A percentile compares a stretch with the other conserved stretches of the same genome.
Conservation (phyloP, 345 rosid genomes). For the Gossypium herbaceum region DNA sequence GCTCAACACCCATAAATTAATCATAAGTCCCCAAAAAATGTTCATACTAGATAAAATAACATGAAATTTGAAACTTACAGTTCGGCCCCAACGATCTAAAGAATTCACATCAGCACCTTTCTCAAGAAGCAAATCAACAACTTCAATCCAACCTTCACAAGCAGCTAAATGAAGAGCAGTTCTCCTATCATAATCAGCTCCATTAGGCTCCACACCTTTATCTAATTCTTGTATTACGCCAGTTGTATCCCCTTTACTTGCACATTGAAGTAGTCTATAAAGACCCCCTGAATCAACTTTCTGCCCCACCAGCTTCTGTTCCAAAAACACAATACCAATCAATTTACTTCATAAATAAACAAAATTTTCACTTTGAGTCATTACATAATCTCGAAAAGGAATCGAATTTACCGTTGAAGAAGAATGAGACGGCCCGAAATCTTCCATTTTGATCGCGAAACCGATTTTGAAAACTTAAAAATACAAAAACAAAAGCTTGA, state of each 20-base stretch:
- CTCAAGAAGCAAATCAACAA: conserved; percentile 50
- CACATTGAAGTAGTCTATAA: conserved; percentile 47
- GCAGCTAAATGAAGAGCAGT: conserved; percentile 70
- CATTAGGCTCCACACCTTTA: conserved; percentile 44
- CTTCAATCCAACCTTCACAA: conserved; percentile 50
- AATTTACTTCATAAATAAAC: neutral
- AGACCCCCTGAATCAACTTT: conserved; percentile 40
- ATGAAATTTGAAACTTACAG: conserved; percentile 36
- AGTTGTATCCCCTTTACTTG: conserved; percentile 43
- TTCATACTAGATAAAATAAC: neutral
- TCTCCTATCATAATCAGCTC: conserved; percentile 55
- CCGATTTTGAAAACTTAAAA: conserved; percentile 8
- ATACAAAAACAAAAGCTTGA: neutral
- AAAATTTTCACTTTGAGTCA: neutral
- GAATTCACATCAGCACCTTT: conserved; percentile 58
- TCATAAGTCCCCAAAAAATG: neutral
- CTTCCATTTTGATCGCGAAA: conserved; percentile 31
- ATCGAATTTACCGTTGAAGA: conserved; percentile 21
- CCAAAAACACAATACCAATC: neutral
- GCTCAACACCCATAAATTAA: neutral
- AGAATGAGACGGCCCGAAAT: conserved; percentile 11
- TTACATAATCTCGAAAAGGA: neutral
- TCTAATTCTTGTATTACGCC: conserved; percentile 53
- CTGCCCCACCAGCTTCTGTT: conserved; percentile 24
- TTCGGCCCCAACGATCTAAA: conserved; percentile 61